Evolutionary conservation across 139 green algal genomes (phyloP).

Genomic region (Chlamydomonas sphaeroides): DNA sequence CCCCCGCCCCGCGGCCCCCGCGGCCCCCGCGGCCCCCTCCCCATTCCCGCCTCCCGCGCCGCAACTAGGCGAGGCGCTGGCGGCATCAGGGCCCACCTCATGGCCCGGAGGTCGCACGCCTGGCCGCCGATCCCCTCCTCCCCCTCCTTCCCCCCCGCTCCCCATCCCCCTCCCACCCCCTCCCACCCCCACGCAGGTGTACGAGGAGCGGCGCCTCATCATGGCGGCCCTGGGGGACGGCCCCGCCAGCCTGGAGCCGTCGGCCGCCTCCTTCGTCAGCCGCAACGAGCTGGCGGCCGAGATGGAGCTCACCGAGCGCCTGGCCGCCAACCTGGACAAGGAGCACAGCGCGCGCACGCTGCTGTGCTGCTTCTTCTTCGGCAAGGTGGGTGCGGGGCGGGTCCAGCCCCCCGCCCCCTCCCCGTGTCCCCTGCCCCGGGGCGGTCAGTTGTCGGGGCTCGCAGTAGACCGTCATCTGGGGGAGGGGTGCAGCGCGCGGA

Average conservation of each 20-base stretch:
- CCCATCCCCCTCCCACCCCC: background rate
- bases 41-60: no score
- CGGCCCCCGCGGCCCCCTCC: no score
- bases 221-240: background rate
- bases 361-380: slow-evolving; percentile 38
- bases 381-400: no score
- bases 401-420: no score
- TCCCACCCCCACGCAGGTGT: background rate
- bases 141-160: background rate
- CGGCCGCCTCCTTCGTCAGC: background rate
- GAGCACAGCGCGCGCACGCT: slow-evolving; percentile 30
- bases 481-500: no score
- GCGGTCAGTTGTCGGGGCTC: no score
- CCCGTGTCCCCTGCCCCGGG: no score
- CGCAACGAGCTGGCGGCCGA: slow-evolving; percentile 5
- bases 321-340: slow-evolving; percentile 28
- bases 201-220: slow-evolving; percentile 30
- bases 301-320: slow-evolving; percentile 32
- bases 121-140: background rate
- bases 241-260: background rate
- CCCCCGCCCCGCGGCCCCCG: background rate
- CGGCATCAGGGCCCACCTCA: no score
- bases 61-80: no score
- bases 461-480: no score
- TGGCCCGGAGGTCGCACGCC: no score